phyloP scores from a whole-genome alignment of 768 basidiomycete genomes.

The Pleurotus tuber-regium region DNA sequence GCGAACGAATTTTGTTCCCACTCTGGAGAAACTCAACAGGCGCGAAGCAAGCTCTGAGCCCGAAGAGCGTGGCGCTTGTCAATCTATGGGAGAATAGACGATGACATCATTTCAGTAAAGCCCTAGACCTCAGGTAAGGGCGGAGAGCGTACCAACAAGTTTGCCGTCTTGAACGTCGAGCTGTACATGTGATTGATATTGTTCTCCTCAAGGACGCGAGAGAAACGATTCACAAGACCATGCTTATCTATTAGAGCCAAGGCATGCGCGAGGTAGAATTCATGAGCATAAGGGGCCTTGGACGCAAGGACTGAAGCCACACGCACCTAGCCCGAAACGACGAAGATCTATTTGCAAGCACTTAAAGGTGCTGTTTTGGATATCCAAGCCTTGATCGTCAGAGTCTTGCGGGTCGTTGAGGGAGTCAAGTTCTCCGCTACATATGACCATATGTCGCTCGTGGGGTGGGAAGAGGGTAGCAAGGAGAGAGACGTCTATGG shows the following conservation, averaged over 20 bases:
- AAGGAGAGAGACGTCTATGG: slow-evolving; percentile 65
- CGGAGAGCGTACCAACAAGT: slow-evolving; percentile 55
- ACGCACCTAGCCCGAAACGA: slow-evolving; percentile 66
- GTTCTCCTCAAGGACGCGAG: slow-evolving; percentile 67
- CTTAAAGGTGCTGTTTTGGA: slow-evolving; percentile 43
- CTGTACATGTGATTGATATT: slow-evolving; percentile 84
- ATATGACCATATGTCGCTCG: slow-evolving; percentile 74
- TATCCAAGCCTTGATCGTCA: slow-evolving; percentile 37
- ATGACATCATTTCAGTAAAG: slow-evolving; percentile 4
- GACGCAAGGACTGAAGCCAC: background rate
- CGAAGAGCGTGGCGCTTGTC: slow-evolving; percentile 55
- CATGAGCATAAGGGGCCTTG: slow-evolving; percentile 5
- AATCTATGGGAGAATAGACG: slow-evolving; percentile 35
- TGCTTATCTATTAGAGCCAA: slow-evolving; percentile 54
- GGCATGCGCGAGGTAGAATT: slow-evolving; percentile 7
- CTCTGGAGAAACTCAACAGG: slow-evolving; percentile 37
- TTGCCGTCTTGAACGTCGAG: slow-evolving; percentile 82
- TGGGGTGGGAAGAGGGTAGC: slow-evolving; percentile 68
- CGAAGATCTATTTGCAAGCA: slow-evolving; percentile 77
- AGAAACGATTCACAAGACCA: slow-evolving; percentile 76
- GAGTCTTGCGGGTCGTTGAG: slow-evolving; percentile 34
- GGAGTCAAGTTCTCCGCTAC: slow-evolving; percentile 64
- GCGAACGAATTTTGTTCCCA: background rate
- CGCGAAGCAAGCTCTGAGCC: slow-evolving; percentile 55
- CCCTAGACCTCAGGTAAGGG: background rate